Base-by-base conservation (phyloP, 257 asterid genomes). In the Parsonsia alboflavescens region DNA sequence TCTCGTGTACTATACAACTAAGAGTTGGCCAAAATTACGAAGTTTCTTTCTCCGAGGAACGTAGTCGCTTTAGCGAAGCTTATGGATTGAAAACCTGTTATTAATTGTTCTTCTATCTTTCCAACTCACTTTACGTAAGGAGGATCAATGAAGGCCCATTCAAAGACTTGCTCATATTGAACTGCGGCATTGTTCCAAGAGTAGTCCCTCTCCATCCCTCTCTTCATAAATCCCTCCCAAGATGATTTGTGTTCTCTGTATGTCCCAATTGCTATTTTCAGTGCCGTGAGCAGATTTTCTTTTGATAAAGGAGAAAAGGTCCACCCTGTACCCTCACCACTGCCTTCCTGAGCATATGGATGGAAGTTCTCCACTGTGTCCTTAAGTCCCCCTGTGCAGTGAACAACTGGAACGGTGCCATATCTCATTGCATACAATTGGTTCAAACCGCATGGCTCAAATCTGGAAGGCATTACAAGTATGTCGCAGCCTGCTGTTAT, bases 281-380 rank as follows among this genome's bases (percentile, higher is more conserved):
- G 49, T 0, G 96, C 77, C 99, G 83, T n/a, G 4, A 95, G 73
- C 76, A 95, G 82, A 76, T 81, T 84, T 52, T 90, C 96, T 79
- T 39, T 86, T 4, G 96, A 73, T 53, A 95, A 89, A 78, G 98
- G 98, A 65, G 96, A 80, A 85, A 95, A 95, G 0, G 98, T 76
- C 99, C 99, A 95, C 99, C 99, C 99, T 17, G 96, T 95, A 48
- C 99, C 98, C 72, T 92, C 96, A 28, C 93, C 97, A 2, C 57
- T 48, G 68, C 89, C 97, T 79, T 88, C 91, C 7, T 68, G 79
- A 42, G 93, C 96, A 36, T 82, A 95, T 2, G 99, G 99, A 82
- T 89, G 78, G 73, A 88, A 95, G 81, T 76, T 82, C 83, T 81
- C 70, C 53, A 95, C 99, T 0, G 99, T 95, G 85, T 95, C 99